Base-by-base conservation (phyloP, 2,329 filamentous ascomycete species). In the Pleoardoris graminearum region DNA sequence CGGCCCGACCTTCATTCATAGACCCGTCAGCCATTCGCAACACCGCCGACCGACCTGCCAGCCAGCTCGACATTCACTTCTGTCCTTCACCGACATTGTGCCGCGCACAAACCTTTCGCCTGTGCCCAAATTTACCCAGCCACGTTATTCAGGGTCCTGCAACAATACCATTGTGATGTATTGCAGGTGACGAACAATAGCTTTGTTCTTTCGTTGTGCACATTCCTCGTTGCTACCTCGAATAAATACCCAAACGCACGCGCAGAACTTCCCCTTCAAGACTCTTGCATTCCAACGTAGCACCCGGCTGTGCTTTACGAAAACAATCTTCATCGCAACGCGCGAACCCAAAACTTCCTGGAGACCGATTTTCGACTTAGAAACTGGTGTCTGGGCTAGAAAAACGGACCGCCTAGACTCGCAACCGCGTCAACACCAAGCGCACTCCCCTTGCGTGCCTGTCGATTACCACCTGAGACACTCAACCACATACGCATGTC, bases 401-500 rank as follows among this genome's bases (percentile, higher is more conserved):
- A 16, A 19, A n/a, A n/a, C n/a, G n/a, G n/a, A n/a, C n/a, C n/a
- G 35, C 45, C 27, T 21, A 17, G 30, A 23, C 25, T 35, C 46
- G 46, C 46, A 39, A 7, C 12, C 16, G 37, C 32, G 5, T 22
- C 33, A 47, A 30, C 44, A 25, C 22, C 32, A 22, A 27, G 22
- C 43, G 14, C 30, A 36, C 19, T 29, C 21, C 33, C 36, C 33
- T 46, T 25, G 32, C 21, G 43, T 27, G 17, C 4, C 27, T 25
- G 23, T 17, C 38, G 38, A 25, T 16, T 35, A 22, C 19, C 35
- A 4, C 16, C 27, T n/a, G n/a, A n/a, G n/a, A n/a, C n/a, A n/a
- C n/a, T n/a, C n/a, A n/a, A n/a, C n/a, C n/a, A n/a, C n/a, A n/a
- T 32, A 51, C 56, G 66, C 58, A 67, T 71, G 67, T 66, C 61